Evolutionary conservation across 768 basidiomycete genomes (phyloP).

Genomic region (Rhizopogon roseolus): DNA sequence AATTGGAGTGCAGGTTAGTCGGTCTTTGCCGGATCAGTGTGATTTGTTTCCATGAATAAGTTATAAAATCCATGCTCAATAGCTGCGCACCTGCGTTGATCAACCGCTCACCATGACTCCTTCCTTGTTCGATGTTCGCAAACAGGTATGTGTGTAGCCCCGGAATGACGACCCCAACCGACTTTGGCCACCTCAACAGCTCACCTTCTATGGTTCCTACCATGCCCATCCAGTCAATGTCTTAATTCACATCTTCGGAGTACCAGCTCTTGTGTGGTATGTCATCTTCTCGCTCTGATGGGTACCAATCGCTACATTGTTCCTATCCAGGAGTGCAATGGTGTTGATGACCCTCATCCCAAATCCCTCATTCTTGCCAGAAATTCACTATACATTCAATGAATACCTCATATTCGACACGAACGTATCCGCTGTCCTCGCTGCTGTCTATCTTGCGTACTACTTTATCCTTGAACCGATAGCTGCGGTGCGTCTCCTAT

Average conservation of each 20-base stretch:
- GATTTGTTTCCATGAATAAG: not conserved
- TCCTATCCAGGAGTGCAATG: constrained; percentile 49
- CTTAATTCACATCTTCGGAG: constrained; percentile 79
- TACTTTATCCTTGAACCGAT: constrained; percentile 79
- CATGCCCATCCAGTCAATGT: constrained; percentile 82
- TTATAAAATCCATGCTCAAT: not conserved
- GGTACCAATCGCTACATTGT: constrained; percentile 3
- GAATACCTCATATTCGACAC: constrained; percentile 66
- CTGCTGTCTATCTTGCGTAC: constrained; percentile 61
- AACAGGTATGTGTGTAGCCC: constrained; percentile 45
- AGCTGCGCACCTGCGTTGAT: not conserved
- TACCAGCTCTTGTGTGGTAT: constrained; percentile 81
- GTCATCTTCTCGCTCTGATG: constrained; percentile 13
- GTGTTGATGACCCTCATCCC: constrained; percentile 49
- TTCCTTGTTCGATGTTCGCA: constrained; percentile 59
- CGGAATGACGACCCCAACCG: not conserved
- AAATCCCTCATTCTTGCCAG: constrained; percentile 50
- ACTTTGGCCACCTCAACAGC: constrained; percentile 35
- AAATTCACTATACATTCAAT: constrained; percentile 46
- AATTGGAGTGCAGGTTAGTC: not conserved
- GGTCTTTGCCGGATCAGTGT: not conserved
- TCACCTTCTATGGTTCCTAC: constrained; percentile 92
- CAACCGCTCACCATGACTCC: constrained; percentile 23
- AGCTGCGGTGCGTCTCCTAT: constrained; percentile 65
- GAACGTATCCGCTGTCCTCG: constrained; percentile 59